Conservation (phyloP, 257 asterid genomes). For the Ajuga chamaepitys region DNA sequence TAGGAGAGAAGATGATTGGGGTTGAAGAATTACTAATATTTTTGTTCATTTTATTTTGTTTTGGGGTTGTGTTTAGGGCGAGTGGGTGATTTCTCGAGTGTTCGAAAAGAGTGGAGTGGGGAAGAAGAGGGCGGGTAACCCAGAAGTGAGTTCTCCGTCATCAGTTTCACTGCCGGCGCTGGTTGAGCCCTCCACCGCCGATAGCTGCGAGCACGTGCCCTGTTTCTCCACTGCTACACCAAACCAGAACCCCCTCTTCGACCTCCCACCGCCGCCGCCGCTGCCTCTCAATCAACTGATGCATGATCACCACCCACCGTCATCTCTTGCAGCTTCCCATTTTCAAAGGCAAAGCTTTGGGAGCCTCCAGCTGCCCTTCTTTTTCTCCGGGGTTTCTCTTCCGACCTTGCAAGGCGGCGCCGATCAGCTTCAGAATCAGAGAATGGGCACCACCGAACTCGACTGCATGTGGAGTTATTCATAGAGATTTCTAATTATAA, state of each 20-base stretch:
- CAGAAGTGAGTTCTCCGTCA: slow-evolving; percentile 62
- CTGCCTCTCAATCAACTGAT: too few relatives aligned
- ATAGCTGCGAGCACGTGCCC: slow-evolving; percentile 97
- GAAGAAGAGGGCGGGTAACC: slow-evolving; percentile 28
- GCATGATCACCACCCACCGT: slow-evolving; percentile 7
- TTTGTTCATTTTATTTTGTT: too few relatives aligned
- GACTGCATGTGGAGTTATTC: slow-evolving; percentile 80
- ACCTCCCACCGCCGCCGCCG: slow-evolving; percentile 23
- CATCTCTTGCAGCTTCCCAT: slow-evolving; percentile 21
- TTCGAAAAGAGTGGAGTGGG: slow-evolving; percentile 52
- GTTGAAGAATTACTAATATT: too few relatives aligned
- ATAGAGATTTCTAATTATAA: neutral
- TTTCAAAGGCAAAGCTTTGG: slow-evolving; percentile 28
- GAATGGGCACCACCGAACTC: slow-evolving; percentile 46
- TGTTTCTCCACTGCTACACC: slow-evolving; percentile 83
- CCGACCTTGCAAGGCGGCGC: slow-evolving; percentile 22
- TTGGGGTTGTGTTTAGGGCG: slow-evolving; percentile 69
- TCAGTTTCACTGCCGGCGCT: slow-evolving; percentile 78
- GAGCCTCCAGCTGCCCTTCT: slow-evolving; percentile 48
- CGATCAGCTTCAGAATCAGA: slow-evolving; percentile 41
- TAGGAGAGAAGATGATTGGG: too few relatives aligned
- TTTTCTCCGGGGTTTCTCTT: slow-evolving; percentile 30
- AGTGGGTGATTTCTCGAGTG: slow-evolving; percentile 91
- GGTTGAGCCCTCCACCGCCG: slow-evolving; percentile 48
- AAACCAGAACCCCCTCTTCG: slow-evolving; percentile 33